phyloP scores from a whole-genome alignment of 1,139 yeast species.

The Protomyces pachydermus region DNA sequence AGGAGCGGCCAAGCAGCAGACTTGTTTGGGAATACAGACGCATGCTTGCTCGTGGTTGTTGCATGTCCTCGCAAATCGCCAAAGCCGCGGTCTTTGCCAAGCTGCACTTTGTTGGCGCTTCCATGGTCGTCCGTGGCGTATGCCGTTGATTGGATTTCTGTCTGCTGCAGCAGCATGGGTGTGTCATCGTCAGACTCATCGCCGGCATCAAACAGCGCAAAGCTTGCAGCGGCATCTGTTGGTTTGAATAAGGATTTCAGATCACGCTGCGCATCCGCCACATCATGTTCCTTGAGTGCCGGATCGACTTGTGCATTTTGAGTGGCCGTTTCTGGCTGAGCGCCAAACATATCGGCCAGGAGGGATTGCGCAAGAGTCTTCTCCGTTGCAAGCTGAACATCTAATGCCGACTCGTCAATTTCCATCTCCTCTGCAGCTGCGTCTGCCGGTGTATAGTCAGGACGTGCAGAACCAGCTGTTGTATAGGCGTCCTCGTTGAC shows the following conservation, averaged over 20 bases:
- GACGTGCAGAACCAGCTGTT: conserved; percentile 13
- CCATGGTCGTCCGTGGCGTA: neutral
- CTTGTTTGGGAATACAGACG: neutral
- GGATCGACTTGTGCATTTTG: conserved; percentile 42
- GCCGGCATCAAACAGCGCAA: conserved; percentile 64
- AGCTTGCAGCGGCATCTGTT: conserved; percentile 42
- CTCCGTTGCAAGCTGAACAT: conserved; percentile 3
- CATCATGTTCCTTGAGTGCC: conserved; percentile 33
- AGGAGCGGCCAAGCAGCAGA: conserved; percentile 14
- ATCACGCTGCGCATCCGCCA: neutral
- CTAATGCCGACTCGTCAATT: conserved; percentile 2
- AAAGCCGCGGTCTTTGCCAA: conserved; percentile 18
- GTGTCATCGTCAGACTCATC: conserved; percentile 43
- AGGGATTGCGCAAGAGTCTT: conserved; percentile 1
- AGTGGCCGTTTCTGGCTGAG: neutral
- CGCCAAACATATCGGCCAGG: conserved; percentile 22
- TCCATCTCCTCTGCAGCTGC: neutral
- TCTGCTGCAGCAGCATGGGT: conserved; percentile 20
- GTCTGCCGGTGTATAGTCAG: conserved; percentile 5
- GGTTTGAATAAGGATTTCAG: conserved; percentile 20
- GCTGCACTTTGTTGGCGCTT: conserved; percentile 9
- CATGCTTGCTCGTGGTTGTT: neutral
- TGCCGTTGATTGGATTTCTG: neutral
- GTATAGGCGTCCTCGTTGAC: neutral
- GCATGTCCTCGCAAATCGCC: neutral